These are phyloP conservation scores for Amanita jacksonii DNA, from an alignment of 768 basidiomycete genomes.

Conservation along the genomic window DNA sequence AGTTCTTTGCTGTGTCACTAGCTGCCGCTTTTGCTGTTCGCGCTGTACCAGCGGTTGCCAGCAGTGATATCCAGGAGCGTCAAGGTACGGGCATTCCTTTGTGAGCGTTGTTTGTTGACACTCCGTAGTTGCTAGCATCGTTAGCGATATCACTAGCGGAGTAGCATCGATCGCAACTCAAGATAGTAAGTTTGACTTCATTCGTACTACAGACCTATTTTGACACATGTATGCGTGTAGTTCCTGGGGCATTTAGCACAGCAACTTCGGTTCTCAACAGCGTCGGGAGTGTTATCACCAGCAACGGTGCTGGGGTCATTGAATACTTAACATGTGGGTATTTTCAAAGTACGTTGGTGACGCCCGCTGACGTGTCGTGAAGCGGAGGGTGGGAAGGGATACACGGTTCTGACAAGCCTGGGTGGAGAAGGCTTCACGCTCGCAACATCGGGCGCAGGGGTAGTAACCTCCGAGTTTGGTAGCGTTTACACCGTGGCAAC, in stretches of 20 bases:
- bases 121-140: constrained; percentile 13
- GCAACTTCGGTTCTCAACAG: constrained; percentile 13
- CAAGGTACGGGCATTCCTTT: too few species aligned
- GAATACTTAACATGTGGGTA: constrained; percentile 34
- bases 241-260: neutral
- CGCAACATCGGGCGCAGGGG: constrained; percentile 31
- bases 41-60: constrained; percentile 1
- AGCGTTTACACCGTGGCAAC: constrained; percentile 44
- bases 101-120: too few species aligned
- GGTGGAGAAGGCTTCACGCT: constrained; percentile 56
- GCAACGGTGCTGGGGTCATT: constrained; percentile 23
- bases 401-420: constrained; percentile 46
- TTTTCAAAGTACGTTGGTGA: neutral
- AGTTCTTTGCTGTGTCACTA: constrained; percentile 25
- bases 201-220: neutral
- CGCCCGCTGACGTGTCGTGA: constrained; percentile 10
- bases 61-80: constrained; percentile 24
- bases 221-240: neutral
- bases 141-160: constrained; percentile 21
- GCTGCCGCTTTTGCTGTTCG: constrained; percentile 26
- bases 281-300: constrained; percentile 22
- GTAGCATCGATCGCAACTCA: constrained; percentile 13
- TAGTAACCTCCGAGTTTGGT: constrained; percentile 43
- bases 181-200: neutral
- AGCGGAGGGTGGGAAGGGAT: constrained; percentile 46